Percentiles rank a stretch among this genome's conserved stretches.
Evolutionary conservation across 805 yeast genomes (phyloP).

Genomic region (Lachancea sp.): DNA sequence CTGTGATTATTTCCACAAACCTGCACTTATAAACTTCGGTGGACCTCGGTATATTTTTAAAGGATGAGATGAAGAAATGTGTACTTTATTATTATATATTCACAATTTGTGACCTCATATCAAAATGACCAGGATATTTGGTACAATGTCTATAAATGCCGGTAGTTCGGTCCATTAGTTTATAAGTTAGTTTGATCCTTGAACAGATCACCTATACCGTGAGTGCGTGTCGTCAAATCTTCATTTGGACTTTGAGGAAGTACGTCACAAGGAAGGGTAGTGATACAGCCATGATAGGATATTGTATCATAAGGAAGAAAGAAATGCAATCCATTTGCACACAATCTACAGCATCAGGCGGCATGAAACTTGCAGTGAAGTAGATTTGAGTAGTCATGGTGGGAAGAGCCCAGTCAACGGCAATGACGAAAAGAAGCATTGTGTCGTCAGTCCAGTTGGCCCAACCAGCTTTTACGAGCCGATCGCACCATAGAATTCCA

Average conservation of each 20-base stretch:
- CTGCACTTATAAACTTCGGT: too few species aligned
- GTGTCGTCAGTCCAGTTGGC: slow-evolving; percentile 41
- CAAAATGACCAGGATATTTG: too few species aligned
- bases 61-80: too few species aligned
- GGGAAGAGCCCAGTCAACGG: slow-evolving; percentile 74
- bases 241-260: slow-evolving; percentile 32
- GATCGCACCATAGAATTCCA: slow-evolving; percentile 61
- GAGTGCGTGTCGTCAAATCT: too few species aligned
- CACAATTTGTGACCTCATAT: too few species aligned
- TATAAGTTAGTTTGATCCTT: too few species aligned
- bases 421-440: slow-evolving; percentile 67
- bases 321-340: slow-evolving; percentile 80
- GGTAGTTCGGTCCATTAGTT: too few species aligned
- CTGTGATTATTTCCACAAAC: too few species aligned
- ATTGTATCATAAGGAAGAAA: slow-evolving; percentile 65
- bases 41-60: too few species aligned
- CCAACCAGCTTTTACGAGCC: slow-evolving; percentile 62
- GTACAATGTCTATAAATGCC: too few species aligned
- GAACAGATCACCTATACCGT: too few species aligned
- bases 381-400: slow-evolving; percentile 86
- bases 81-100: too few species aligned
- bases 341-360: slow-evolving; percentile 44
- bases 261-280: slow-evolving; percentile 54
- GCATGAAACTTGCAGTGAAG: slow-evolving; percentile 79
- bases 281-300: slow-evolving; percentile 57